Conservation (phyloP, 1,284 basidiomycete species). For the Cutaneotrichosporon daszewskae region DNA sequence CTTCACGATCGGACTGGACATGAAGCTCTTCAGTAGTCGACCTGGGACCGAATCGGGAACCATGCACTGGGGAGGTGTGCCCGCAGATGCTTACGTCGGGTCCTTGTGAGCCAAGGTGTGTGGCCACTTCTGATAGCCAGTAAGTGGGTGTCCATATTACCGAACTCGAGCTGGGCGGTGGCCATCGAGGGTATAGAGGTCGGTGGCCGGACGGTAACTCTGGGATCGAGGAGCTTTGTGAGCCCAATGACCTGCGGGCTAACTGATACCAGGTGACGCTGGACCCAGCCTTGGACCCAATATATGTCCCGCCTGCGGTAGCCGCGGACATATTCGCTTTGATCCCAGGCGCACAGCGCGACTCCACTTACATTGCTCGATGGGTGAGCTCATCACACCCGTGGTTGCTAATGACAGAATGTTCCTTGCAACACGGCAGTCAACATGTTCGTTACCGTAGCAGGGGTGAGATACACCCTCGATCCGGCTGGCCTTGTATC, state of each 20-base stretch:
- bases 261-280: conserved; percentile 25
- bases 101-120: conserved; percentile 31
- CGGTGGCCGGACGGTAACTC: conserved; percentile 22
- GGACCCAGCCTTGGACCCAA: conserved; percentile 40
- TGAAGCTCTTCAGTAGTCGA: conserved; percentile 12
- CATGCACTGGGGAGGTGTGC: conserved; percentile 43
- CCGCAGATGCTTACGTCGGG: conserved; percentile 24
- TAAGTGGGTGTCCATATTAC: conserved; percentile 36
- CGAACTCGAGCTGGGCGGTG: conserved; percentile 32
- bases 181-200: conserved; percentile 26
- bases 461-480: conserved; percentile 28
- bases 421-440: conserved; percentile 38
- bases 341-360: conserved; percentile 20
- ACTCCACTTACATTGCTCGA: not conserved
- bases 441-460: conserved; percentile 30
- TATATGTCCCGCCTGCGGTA: conserved; percentile 29
- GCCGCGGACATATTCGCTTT: conserved; percentile 28
- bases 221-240: too few relatives aligned
- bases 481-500: conserved; percentile 28
- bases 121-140: conserved; percentile 14
- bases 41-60: conserved; percentile 21
- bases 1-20: conserved; percentile 36
- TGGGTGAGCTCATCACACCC: not conserved
- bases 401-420: conserved; percentile 21
- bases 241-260: too few relatives aligned